phyloP scores from a whole-genome alignment of 805 yeast genomes.

The Clavispora carvajalis region DNA sequence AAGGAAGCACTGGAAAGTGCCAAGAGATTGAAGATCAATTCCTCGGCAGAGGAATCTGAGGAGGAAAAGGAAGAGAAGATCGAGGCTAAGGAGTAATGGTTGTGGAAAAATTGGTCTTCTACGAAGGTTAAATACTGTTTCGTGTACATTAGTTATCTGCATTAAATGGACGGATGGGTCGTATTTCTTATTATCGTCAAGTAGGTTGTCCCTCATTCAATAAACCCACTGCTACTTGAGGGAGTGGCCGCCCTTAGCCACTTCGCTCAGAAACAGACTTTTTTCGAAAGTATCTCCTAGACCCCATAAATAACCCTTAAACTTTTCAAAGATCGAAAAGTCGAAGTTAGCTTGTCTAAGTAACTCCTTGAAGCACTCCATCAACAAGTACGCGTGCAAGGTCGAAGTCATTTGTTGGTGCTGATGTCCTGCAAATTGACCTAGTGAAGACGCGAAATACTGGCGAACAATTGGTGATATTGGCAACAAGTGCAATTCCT shows the following conservation, averaged over 20 bases:
- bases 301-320: conserved; percentile 52
- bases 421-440: conserved; percentile 19
- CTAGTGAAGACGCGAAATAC: conserved; percentile 21
- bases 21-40: conserved; percentile 19
- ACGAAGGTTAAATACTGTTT: background rate
- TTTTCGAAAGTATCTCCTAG: conserved; percentile 24
- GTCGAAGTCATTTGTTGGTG: conserved; percentile 41
- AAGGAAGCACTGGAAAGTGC: conserved; percentile 23
- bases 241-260: conserved; percentile 38
- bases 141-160: conserved; percentile 11
- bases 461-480: conserved; percentile 47
- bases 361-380: conserved; percentile 61
- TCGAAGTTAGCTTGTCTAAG: conserved; percentile 24
- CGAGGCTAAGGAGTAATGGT: background rate
- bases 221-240: background rate
- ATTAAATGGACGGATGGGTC: conserved; percentile 5
- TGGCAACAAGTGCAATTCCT: conserved; percentile 59
- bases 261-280: background rate
- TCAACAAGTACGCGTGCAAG: conserved; percentile 59
- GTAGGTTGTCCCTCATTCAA: background rate
- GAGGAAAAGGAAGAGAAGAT: conserved; percentile 19
- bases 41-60: conserved; percentile 15
- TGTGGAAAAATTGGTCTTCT: background rate
- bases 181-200: background rate
- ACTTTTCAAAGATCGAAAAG: conserved; percentile 24